Evolutionary conservation across 164 flowering plant species (phyloP).

Genomic region (Aristolochia californica): DNA sequence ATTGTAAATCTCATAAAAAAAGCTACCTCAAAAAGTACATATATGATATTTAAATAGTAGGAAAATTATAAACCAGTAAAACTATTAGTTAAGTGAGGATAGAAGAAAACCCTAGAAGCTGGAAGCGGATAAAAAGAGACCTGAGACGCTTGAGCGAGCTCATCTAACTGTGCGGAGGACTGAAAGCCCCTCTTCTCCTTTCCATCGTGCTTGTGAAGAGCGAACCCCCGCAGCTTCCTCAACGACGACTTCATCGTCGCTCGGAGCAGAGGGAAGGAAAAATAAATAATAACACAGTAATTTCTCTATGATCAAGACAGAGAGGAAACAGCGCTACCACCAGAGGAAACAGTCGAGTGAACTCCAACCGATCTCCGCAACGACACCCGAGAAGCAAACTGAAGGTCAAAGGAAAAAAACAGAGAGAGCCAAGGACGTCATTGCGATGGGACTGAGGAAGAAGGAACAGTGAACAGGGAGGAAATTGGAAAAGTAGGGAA

Average conservation of each 20-base stretch:
- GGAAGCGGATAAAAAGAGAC: conserved; percentile 17
- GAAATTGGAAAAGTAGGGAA: no score
- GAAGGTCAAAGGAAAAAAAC: conserved; percentile 1
- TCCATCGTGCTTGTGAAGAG: conserved; percentile 39
- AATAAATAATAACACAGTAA: neutral
- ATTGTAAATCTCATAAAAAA: no score
- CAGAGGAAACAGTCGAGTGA: neutral
- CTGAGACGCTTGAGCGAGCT: conserved; percentile 74
- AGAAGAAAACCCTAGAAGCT: conserved; percentile 1
- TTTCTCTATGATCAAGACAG: neutral
- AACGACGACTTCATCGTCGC: conserved; percentile 61
- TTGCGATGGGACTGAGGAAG: no score
- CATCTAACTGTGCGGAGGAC: conserved; percentile 48
- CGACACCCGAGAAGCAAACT: neutral
- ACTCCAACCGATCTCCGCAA: neutral
- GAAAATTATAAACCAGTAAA: no score
- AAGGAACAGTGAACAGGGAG: no score
- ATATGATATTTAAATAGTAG: no score
- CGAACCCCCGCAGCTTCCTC: conserved; percentile 53
- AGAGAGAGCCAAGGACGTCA: no score
- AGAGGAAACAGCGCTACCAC: neutral
- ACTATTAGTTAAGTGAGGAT: neutral
- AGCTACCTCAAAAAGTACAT: no score
- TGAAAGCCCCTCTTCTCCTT: conserved; percentile 43
- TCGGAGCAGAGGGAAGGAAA: neutral